A percentile compares a stretch with the other conserved stretches of the same genome.
Evolutionary conservation across 495 filamentous ascomycete species (phyloP).

Genomic region (Emericellopsis terricola): DNA sequence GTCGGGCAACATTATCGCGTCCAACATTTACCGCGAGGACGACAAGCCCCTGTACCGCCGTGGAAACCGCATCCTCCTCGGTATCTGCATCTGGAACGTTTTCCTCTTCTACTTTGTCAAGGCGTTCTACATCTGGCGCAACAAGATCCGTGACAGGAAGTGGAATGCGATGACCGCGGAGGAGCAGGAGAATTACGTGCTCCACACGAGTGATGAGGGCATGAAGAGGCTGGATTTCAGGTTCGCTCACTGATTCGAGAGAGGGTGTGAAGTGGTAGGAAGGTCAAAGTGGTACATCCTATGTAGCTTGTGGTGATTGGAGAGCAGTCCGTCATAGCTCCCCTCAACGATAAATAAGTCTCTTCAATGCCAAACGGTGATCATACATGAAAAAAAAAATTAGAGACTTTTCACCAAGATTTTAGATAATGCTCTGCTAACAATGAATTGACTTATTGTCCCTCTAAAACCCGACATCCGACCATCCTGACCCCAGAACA

Average conservation of each 20-base stretch:
- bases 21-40: constrained; percentile 36
- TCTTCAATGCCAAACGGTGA: too few relatives aligned
- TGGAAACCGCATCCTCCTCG: constrained; percentile 31
- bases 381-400: too few relatives aligned
- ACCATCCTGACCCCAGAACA: too few relatives aligned
- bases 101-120: constrained; percentile 16
- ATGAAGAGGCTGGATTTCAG: constrained; percentile 12
- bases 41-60: constrained; percentile 33
- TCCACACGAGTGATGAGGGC: constrained; percentile 13
- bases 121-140: constrained; percentile 21
- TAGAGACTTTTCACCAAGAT: too few relatives aligned
- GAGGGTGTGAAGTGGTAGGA: too few relatives aligned
- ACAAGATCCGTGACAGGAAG: constrained; percentile 13
- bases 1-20: constrained; percentile 28
- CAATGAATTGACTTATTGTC: too few relatives aligned
- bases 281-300: too few relatives aligned
- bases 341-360: too few relatives aligned
- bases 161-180: constrained; percentile 21
- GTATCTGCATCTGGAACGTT: constrained; percentile 23
- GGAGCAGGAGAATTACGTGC: constrained; percentile 15
- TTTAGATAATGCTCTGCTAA: too few relatives aligned
- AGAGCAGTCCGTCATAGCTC: too few relatives aligned
- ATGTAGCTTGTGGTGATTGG: too few relatives aligned
- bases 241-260: constrained; percentile 15
- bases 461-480: too few relatives aligned